Conservation (phyloP, 768 basidiomycete species). For the Boletellus ananiceps region DNA sequence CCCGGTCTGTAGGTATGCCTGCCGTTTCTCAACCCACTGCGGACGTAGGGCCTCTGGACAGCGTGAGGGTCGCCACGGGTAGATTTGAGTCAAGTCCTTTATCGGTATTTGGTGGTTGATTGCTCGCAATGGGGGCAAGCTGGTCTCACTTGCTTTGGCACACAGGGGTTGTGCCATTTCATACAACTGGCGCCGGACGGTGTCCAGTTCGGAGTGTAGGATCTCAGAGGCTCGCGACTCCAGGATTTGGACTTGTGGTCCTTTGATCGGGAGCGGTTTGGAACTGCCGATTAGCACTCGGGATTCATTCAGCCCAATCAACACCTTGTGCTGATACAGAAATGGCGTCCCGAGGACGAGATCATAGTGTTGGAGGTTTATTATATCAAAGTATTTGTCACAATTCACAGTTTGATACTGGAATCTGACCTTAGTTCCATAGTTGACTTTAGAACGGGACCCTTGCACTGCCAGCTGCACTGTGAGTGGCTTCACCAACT, state of each 20-base stretch:
- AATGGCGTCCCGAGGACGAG: conserved; percentile 37
- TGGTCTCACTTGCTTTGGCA: neutral
- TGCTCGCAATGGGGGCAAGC: neutral
- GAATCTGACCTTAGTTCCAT: conserved; percentile 7
- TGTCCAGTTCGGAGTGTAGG: neutral
- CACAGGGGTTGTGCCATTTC: neutral
- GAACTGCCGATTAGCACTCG: conserved; percentile 11
- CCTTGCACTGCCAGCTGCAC: conserved; percentile 31
- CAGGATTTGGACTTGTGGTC: neutral
- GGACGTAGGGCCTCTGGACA: neutral
- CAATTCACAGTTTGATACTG: conserved; percentile 15
- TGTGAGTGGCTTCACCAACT: conserved; percentile 23
- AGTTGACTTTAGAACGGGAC: conserved; percentile 25
- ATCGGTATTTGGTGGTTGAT: conserved; percentile 1
- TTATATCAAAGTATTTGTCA: conserved; percentile 32
- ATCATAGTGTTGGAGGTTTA: conserved; percentile 37
- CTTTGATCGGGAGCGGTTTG: conserved; percentile 11
- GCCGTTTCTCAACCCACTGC: neutral
- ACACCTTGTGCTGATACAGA: conserved; percentile 30
- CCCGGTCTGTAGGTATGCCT: neutral
- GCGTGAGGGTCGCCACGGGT: neutral
- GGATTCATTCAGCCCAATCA: conserved; percentile 26
- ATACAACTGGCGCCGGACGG: conserved; percentile 7
- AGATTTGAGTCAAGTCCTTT: neutral
- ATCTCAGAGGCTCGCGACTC: neutral